Base-by-base conservation (phyloP, 192 early-diverging fungal genomes). In the Chytriomyces confervae region DNA sequence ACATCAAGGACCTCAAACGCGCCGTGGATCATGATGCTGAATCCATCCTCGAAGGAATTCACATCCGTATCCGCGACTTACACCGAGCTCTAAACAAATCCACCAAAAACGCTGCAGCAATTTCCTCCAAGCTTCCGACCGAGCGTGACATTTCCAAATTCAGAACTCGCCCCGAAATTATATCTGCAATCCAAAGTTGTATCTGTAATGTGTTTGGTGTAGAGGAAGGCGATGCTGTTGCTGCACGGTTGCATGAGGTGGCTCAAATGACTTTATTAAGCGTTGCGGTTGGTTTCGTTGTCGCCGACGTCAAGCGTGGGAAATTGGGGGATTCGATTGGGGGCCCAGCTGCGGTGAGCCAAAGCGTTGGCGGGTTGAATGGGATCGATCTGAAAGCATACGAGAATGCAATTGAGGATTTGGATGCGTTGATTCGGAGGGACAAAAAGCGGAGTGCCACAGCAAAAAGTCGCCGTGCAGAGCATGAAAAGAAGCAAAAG, bases 221-320 rank as follows among this genome's bases (percentile, higher is more conserved):
- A 20, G 69, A 71, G 4, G 69, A 57, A 57, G 20, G 50, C 7
- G 69, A 71, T 2, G 69, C 20, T 20, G 69, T 71, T 11, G 43
- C 10, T 11, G 69, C 20, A 16, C 69, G 69, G 20, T 71, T 71
- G 50, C 50, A 71, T 18, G 69, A 50, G 7, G 69, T 71, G 8
- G 53, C 18, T 13, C 20, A 57, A 27, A 20, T 9, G 69, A 53
- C 50, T 53, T 29, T 71, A 13, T 71, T 71, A 2, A 29, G 23
- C 24, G 69, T 71, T 71, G 69, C 69, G 10, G 43, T 71, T 60
- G 69, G 69, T 3, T 71, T 71, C 45, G 48, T 71, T 50, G 48
- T 50, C 2, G 8, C 8, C 7, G 69, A 71, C 24, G 69, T 71
- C 8, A 53, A 53, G 53, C 18, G 18, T 10, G 69, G 69, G 20